A percentile compares a stretch with the other conserved stretches of the same genome.
These are phyloP conservation scores for Ophiocordyceps sinensis DNA, from an alignment of 2,329 filamentous ascomycete genomes.

Conservation along the genomic window DNA sequence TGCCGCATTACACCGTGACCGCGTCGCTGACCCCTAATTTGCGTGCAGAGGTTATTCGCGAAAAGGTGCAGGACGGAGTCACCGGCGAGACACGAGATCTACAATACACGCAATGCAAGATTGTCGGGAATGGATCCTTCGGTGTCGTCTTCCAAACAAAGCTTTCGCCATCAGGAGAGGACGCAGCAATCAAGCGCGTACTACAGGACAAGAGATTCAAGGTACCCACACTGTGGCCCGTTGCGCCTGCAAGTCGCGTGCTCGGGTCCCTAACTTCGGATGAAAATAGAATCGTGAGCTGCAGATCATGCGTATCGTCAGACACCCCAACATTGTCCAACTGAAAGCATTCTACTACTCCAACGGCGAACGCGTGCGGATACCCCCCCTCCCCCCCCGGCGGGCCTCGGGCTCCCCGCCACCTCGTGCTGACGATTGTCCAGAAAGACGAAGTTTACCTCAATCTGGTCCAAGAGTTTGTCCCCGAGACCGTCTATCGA, in stretches of 20 bases:
- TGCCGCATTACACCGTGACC: constrained; percentile 2
- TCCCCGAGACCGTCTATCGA: constrained; percentile 95
- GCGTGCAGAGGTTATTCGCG: constrained; percentile 75
- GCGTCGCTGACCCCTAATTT: constrained; percentile 11
- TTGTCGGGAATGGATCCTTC: constrained; percentile 97
- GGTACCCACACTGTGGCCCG: constrained; percentile 32
- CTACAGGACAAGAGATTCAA: constrained; percentile 99
- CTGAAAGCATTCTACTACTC: constrained; percentile 99
- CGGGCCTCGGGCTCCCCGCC: background rate
- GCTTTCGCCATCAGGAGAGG: constrained; percentile 91
- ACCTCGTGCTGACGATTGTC: background rate
- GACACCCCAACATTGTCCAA: constrained; percentile 97
- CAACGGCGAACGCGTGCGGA: constrained; percentile 82
- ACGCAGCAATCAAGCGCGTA: constrained; percentile 97
- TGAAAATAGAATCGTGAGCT: constrained; percentile 80
- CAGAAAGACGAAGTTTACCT: constrained; percentile 98
- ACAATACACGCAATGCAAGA: constrained; percentile 98
- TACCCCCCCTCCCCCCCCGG: background rate
- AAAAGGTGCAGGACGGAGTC: constrained; percentile 96
- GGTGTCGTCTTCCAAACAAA: constrained; percentile 99
- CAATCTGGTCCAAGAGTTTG: constrained; percentile 94
- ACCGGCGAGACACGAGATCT: constrained; percentile 94
- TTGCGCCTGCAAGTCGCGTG: too few species aligned
- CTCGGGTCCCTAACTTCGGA: background rate
- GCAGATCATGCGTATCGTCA: constrained; percentile 98